Evolutionary conservation across 768 basidiomycete genomes (phyloP), one percentile per base, ranked within the genome.

Genomic region (Paxillus involutus): DNA sequence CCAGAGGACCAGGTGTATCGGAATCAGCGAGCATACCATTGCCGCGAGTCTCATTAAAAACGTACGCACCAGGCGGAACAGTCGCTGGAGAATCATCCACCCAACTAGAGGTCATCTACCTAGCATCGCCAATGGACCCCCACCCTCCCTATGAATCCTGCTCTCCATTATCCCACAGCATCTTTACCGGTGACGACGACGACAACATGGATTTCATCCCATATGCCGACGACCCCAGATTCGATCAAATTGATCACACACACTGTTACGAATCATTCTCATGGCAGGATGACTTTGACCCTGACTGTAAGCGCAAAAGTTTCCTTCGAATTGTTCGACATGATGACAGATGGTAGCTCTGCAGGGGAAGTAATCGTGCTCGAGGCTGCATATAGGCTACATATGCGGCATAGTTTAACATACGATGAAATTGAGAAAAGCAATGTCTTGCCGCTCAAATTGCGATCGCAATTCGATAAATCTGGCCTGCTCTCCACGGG

Each of bases 121-220:
- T 55, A 21, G 32, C 52, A 2, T 41, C 51, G 6, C 17, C 48
- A n/a, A 6, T 72, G 37, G 60, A 66, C 37, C 57, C 71, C 2
- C 61, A 71, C 58, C 72, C 80, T 0, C 58, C 65, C 6, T 88
- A 89, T 61, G 84, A 87, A 59, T 71, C 75, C 2, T 86, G 84
- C 61, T 73, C 83, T 2, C 82, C 85, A 2, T 57, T 75, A 3
- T 59, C 63, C 11, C 73, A 76, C 44, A 84, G 73, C 44, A 70
- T 83, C 14, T 73, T 77, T 43, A 70, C 73, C 16, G 85, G 82
- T 4, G 86, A 88, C 55, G 87, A 88, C 53, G 70, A 80, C 6
- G 72, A 76, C 54, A 65, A 70, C 19, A 77, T 88, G 75, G 73
- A 75, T 3, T 89, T 87, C 63, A 66, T 87, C 6, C 86, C 86